Base-by-base conservation (phyloP, 2,329 filamentous ascomycete genomes). In the Fonsecaea nubica region DNA sequence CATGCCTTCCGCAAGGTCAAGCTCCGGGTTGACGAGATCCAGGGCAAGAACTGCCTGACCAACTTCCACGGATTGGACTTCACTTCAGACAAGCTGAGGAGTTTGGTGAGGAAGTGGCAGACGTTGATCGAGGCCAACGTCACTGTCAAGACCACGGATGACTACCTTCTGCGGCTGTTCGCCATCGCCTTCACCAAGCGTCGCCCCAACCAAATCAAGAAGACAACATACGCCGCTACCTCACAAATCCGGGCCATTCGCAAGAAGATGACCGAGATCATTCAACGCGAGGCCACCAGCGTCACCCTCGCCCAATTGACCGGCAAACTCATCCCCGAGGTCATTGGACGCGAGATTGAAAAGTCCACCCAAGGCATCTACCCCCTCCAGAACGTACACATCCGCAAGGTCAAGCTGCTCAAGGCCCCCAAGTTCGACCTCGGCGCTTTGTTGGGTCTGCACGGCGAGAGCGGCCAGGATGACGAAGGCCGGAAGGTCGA, bases 1-100 rank as follows among this genome's bases (percentile, higher is more conserved):
- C 95, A 99, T 84, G 89, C 95, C 69, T 99, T 98, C 92, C 94
- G 95, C 86, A 99, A 99, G 89, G 88, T 99, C 82, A 97, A 96
- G 89, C 93, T 99, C 81, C 90, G 95, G 75, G 92, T 98, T 78
- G 95, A 99, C 80, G 95, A 99, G 86, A 90, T 99, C 73, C 95
- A 99, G 87, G 95, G 95, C 87, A 97, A 97, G 90, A 98, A 97
- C 90, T 98, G 95, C 87, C 86, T 99, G 84, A 98, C 95, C 88
- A 97, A 97, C 90, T 99, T 99, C 91, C 93, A 99, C 90, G 95
- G 95, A 77, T 90, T 99, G 82, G 95, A 99, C 86, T 98, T 99
- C 91, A 99, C 95, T 81, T 97, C 95, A 77, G 95, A 99, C 90
- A 99, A 99, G 89, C 91, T 99, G 78, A 92, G 95, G 81, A 98